Conservation (phyloP, 495 filamentous ascomycete genomes). For the Aspergillus affinis region DNA sequence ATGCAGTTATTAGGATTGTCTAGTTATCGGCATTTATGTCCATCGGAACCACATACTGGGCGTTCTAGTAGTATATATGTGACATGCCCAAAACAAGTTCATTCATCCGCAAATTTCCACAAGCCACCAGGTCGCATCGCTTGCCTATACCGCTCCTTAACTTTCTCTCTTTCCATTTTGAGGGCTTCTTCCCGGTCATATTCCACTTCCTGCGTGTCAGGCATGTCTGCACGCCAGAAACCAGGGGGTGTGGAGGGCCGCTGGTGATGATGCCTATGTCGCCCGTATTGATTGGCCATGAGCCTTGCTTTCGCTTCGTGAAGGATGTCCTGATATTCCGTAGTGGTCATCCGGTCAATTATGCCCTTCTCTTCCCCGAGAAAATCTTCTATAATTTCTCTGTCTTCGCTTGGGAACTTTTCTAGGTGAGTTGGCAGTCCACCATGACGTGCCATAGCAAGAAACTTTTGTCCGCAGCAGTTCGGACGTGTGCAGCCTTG, state of each 20-base stretch:
- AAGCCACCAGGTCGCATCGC: slow-evolving; percentile 72
- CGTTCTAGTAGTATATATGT: background rate
- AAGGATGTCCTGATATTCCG: slow-evolving; percentile 57
- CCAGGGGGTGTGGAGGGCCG: slow-evolving; percentile 73
- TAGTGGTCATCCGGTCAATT: slow-evolving; percentile 43
- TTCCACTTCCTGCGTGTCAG: slow-evolving; percentile 74
- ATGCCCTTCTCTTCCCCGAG: slow-evolving; percentile 55
- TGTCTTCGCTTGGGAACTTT: slow-evolving; percentile 44
- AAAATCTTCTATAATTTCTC: slow-evolving; percentile 61
- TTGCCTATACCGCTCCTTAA: slow-evolving; percentile 76
- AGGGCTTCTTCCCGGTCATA: slow-evolving; percentile 61
- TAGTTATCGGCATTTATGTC: no score
- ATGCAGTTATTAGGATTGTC: no score
- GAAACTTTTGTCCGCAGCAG: slow-evolving; percentile 76
- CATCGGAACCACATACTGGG: background rate
- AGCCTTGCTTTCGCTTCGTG: slow-evolving; percentile 64
- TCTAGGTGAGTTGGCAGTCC: slow-evolving; percentile 19
- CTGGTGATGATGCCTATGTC: slow-evolving; percentile 72
- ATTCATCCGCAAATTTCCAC: slow-evolving; percentile 84
- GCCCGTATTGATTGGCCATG: slow-evolving; percentile 71
- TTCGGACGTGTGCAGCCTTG: slow-evolving; percentile 72
- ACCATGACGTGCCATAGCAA: slow-evolving; percentile 57
- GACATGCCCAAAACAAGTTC: slow-evolving; percentile 9
- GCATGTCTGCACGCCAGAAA: slow-evolving; percentile 89
- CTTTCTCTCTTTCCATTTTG: slow-evolving; percentile 55